phyloP scores from a whole-genome alignment of 2,329 filamentous ascomycete species.

The Xylaria sp. region DNA sequence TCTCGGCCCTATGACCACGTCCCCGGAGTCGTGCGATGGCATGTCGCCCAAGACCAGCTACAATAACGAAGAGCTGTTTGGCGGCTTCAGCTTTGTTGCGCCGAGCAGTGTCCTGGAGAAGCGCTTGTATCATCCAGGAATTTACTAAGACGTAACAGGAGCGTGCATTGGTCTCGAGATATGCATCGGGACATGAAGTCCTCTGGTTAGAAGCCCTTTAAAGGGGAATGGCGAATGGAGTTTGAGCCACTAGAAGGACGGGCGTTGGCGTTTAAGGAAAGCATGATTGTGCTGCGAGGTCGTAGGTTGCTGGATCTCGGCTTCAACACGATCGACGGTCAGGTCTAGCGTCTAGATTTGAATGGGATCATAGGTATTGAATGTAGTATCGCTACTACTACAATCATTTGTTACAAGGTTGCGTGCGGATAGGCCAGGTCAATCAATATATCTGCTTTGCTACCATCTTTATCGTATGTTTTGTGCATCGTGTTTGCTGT shows the following conservation, averaged over 20 bases:
- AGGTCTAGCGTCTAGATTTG: no score
- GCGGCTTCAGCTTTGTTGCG: conserved; percentile 60
- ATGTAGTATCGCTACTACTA: background rate
- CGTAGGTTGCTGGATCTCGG: no score
- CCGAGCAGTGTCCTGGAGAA: conserved; percentile 52
- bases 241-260: no score
- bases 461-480: no score
- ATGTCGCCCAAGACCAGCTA: conserved; percentile 32
- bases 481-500: no score
- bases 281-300: no score
- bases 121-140: conserved; percentile 35
- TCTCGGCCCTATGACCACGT: conserved; percentile 63
- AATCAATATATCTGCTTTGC: no score
- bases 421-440: no score
- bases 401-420: background rate
- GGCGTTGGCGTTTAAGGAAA: no score
- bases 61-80: conserved; percentile 52
- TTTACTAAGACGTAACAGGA: conserved; percentile 10
- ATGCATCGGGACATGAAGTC: background rate
- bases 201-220: background rate
- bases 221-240: background rate
- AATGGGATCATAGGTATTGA: no score
- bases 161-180: background rate
- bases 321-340: no score
- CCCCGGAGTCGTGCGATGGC: conserved; percentile 39